Conservation (phyloP, 495 filamentous ascomycete genomes). For the Penicillium samsonianum region DNA sequence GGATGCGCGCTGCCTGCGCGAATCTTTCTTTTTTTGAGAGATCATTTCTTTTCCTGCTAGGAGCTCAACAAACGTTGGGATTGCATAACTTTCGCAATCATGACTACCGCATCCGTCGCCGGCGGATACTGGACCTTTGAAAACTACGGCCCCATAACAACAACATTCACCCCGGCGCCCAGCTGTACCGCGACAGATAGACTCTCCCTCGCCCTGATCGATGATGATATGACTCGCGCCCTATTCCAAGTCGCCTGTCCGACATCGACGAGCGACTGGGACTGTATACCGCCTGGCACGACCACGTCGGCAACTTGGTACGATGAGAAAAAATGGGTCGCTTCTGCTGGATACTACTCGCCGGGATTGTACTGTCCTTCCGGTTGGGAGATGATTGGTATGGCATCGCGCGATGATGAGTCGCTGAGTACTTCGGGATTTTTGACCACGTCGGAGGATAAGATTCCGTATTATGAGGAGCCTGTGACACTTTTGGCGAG, state of each 20-base stretch:
- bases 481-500: constrained; percentile 1
- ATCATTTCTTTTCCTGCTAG: background rate
- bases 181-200: constrained; percentile 7
- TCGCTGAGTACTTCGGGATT: background rate
- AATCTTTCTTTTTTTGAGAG: too few species aligned
- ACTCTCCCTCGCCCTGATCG: background rate
- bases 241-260: constrained; percentile 1
- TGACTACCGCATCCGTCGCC: background rate
- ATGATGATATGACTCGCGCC: background rate
- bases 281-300: constrained; percentile 2
- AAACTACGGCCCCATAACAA: constrained; percentile 14
- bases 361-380: constrained; percentile 13
- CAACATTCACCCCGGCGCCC: constrained; percentile 14
- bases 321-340: background rate
- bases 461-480: constrained; percentile 3
- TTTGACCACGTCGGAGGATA: background rate
- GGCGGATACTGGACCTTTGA: constrained; percentile 15
- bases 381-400: constrained; percentile 5
- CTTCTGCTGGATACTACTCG: constrained; percentile 6
- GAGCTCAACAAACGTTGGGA: background rate
- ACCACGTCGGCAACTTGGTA: background rate
- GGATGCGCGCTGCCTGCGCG: too few species aligned
- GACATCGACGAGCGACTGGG: background rate
- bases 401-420: constrained; percentile 6
- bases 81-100: background rate